Conservation (phyloP, 73 alveolate genomes). For the Urostyla sp. region DNA sequence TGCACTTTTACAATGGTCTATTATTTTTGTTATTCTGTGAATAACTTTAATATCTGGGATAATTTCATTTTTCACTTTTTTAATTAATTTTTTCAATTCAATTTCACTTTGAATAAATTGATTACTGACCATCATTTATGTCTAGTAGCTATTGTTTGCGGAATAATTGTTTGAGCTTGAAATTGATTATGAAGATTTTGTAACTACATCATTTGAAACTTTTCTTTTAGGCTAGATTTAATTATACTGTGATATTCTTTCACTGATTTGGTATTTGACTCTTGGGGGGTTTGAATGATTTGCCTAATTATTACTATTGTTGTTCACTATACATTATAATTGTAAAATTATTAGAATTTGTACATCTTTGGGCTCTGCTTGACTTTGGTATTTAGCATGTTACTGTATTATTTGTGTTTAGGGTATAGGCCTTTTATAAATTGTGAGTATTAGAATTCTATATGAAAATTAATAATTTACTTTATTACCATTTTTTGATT, state of each 20-base stretch:
- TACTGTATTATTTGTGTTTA: neutral
- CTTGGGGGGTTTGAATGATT: slow-evolving; percentile 48
- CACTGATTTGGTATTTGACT: neutral
- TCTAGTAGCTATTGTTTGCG: neutral
- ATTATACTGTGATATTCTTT: neutral
- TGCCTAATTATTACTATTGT: neutral
- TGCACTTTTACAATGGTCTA: slow-evolving; percentile 20
- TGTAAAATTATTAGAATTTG: neutral
- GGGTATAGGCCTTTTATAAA: neutral
- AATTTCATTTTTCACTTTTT: slow-evolving; percentile 1
- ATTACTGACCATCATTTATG: neutral
- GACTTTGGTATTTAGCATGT: slow-evolving; percentile 20
- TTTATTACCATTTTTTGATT: neutral
- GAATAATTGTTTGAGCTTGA: neutral
- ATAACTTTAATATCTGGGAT: slow-evolving; percentile 21
- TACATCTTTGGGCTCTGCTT: slow-evolving; percentile 22
- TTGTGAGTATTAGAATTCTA: neutral
- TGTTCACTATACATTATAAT: neutral
- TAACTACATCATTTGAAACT: slow-evolving; percentile 10
- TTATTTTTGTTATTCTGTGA: neutral
- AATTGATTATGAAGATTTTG: neutral
- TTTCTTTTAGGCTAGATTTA: slow-evolving; percentile 20
- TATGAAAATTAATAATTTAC: neutral
- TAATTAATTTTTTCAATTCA: slow-evolving; percentile 21
- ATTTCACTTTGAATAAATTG: neutral